These are phyloP conservation scores for Penicillium angulare DNA, from an alignment of 495 filamentous ascomycete species.

Conservation along the genomic window DNA sequence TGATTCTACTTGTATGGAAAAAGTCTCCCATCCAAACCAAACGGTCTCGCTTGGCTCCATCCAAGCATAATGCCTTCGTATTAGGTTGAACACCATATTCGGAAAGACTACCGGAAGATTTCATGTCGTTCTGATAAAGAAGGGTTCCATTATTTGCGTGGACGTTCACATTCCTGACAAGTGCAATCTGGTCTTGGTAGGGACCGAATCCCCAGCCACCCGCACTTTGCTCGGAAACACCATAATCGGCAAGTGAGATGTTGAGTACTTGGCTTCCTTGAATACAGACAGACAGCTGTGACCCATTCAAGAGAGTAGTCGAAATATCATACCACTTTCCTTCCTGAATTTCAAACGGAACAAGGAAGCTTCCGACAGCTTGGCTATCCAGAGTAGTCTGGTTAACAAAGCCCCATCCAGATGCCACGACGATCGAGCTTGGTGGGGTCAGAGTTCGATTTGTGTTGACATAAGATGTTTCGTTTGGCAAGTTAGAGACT, in stretches of 20 bases:
- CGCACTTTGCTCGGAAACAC: not conserved
- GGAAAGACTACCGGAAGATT: no score
- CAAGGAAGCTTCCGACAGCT: not conserved
- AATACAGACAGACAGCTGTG: slow-evolving; percentile 3
- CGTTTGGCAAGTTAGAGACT: not conserved
- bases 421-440: slow-evolving; percentile 2
- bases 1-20: slow-evolving; percentile 13
- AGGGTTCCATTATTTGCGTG: not conserved
- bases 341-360: slow-evolving; percentile 7
- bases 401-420: slow-evolving; percentile 8
- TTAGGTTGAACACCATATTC: no score
- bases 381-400: slow-evolving; percentile 5
- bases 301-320: not conserved
- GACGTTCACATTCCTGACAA: slow-evolving; percentile 1
- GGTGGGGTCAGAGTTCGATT: slow-evolving; percentile 5
- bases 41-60: slow-evolving; percentile 29
- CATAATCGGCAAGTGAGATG: not conserved
- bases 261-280: slow-evolving; percentile 1
- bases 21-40: slow-evolving; percentile 23
- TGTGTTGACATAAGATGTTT: slow-evolving; percentile 1
- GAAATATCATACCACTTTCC: slow-evolving; percentile 8
- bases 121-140: not conserved
- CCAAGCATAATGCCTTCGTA: slow-evolving; percentile 2
- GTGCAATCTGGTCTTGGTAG: slow-evolving; percentile 4
- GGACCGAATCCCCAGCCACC: slow-evolving; percentile 1